Percentiles rank a stretch among this genome's conserved stretches.
phyloP scores from a whole-genome alignment of 2,329 filamentous ascomycete genomes.

The Hypomyces perniciosus region DNA sequence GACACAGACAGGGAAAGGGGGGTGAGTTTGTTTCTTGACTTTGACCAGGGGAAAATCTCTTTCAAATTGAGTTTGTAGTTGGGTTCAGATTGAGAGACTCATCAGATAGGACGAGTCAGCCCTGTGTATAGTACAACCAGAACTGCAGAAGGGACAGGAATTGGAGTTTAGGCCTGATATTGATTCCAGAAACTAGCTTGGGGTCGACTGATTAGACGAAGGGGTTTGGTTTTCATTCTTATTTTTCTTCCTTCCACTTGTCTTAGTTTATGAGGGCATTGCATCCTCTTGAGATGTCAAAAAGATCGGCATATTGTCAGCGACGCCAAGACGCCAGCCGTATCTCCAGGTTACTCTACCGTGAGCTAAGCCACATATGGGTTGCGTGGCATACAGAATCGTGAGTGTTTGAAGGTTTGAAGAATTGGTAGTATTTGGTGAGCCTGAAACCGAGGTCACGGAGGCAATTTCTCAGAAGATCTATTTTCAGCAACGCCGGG shows the following conservation, averaged over 20 bases:
- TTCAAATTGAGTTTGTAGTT: background rate
- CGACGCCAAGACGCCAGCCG: no score
- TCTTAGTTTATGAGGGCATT: no score
- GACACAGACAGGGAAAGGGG: background rate
- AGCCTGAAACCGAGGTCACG: no score
- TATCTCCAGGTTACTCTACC: no score
- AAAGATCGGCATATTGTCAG: no score
- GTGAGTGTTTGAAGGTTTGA: no score
- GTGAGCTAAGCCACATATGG: no score
- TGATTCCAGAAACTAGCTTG: constrained; percentile 1
- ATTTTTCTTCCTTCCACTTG: background rate
- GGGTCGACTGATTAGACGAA: constrained; percentile 6
- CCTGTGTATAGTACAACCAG: constrained; percentile 6
- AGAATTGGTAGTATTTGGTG: no score
- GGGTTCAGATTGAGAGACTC: constrained; percentile 3
- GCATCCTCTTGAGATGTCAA: no score
- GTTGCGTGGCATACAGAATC: no score
- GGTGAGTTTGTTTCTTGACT: background rate
- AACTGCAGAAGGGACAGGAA: constrained; percentile 9
- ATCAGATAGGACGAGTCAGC: constrained; percentile 4
- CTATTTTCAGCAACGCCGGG: no score
- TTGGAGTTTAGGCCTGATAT: constrained; percentile 12
- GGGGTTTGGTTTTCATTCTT: background rate
- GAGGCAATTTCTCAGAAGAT: no score
- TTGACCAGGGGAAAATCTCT: background rate